Conservation (phyloP, 2,329 filamentous ascomycete species). For the Exutisphaerella laricina region DNA sequence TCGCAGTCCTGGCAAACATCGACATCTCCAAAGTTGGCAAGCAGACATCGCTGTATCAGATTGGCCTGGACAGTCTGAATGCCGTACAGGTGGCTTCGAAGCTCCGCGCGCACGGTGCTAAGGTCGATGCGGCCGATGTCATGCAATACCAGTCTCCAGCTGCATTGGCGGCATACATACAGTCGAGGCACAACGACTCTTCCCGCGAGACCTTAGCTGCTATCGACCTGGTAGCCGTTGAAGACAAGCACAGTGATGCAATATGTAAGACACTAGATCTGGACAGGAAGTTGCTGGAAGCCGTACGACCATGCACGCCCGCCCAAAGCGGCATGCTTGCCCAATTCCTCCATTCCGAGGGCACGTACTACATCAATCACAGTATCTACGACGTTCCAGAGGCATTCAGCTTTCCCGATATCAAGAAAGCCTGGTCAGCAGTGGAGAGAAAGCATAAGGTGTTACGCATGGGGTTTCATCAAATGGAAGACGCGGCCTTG, state of each 20-base stretch:
- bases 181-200: not conserved
- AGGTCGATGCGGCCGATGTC: slow-evolving; percentile 65
- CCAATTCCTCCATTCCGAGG: slow-evolving; percentile 63
- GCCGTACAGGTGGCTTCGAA: slow-evolving; percentile 68
- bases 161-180: slow-evolving; percentile 19
- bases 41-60: slow-evolving; percentile 70
- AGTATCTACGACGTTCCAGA: slow-evolving; percentile 50
- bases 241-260: slow-evolving; percentile 36
- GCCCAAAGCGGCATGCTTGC: slow-evolving; percentile 75
- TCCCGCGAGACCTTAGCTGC: not conserved
- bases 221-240: slow-evolving; percentile 50
- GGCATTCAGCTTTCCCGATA: slow-evolving; percentile 33
- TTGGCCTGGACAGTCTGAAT: slow-evolving; percentile 90
- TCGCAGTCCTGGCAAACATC: slow-evolving; percentile 55
- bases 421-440: slow-evolving; percentile 56
- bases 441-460: slow-evolving; percentile 59
- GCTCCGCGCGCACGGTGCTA: slow-evolving; percentile 55
- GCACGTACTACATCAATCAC: slow-evolving; percentile 70
- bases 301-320: slow-evolving; percentile 69
- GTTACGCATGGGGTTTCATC: slow-evolving; percentile 67
- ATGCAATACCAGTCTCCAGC: slow-evolving; percentile 48
- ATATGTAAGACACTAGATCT: slow-evolving; percentile 34
- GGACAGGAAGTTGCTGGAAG: slow-evolving; percentile 42
- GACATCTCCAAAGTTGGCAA: slow-evolving; percentile 48
- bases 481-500: slow-evolving; percentile 53